Evolutionary conservation across 805 yeast species (phyloP).

Genomic region (Zygotorulaspora sp.): DNA sequence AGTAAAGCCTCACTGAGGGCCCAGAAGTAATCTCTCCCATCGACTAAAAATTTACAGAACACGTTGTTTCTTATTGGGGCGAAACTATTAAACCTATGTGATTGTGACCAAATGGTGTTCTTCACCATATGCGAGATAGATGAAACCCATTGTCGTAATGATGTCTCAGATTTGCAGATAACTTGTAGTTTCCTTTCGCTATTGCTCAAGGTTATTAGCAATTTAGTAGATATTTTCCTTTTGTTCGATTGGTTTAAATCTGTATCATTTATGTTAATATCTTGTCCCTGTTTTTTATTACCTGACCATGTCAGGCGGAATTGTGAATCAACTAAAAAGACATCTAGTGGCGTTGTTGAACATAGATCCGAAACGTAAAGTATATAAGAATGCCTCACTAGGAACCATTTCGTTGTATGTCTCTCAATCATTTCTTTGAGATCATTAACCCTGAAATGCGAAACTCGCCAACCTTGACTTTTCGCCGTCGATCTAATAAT

Average conservation of each 20-base stretch:
- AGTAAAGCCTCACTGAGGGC: constrained; percentile 87
- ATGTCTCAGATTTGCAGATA: constrained; percentile 60
- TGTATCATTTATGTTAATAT: constrained; percentile 26
- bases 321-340: constrained; percentile 78
- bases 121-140: constrained; percentile 67
- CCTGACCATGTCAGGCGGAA: constrained; percentile 55
- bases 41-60: constrained; percentile 95
- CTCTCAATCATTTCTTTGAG: constrained; percentile 83
- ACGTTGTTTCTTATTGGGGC: constrained; percentile 86
- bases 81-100: constrained; percentile 78
- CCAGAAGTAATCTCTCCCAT: constrained; percentile 95
- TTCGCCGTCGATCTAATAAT: constrained; percentile 77
- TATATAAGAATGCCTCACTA: constrained; percentile 78
- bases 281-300: constrained; percentile 27
- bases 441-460: constrained; percentile 77
- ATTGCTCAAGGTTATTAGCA: constrained; percentile 58
- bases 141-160: constrained; percentile 67
- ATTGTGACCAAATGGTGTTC: constrained; percentile 65
- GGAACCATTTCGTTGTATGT: constrained; percentile 88
- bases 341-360: constrained; percentile 86
- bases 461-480: constrained; percentile 93
- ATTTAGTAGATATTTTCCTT: constrained; percentile 48
- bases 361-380: constrained; percentile 81
- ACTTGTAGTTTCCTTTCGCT: constrained; percentile 74
- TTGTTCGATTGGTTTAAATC: constrained; percentile 24